Evolutionary conservation across 257 asterid genomes (phyloP), one percentile per base, ranked within the genome.

Genomic region (Solanum sitiens): DNA sequence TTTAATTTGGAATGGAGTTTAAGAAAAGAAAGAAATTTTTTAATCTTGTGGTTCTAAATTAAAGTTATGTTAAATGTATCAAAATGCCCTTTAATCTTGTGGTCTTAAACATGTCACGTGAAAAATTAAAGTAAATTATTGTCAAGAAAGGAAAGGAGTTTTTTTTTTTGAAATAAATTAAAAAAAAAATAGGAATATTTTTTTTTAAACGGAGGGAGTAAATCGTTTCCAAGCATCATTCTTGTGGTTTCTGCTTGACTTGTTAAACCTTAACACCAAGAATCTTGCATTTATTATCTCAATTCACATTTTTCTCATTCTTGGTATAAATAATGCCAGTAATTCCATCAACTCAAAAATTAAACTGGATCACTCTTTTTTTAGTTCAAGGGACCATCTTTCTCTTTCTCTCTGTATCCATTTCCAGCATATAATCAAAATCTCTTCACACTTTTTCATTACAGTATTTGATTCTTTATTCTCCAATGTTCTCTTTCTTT

Each of bases 241-340:
- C 37, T 32, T 23, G 32, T 75, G 20, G 33, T 11, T 90, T 89
- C 89, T 87, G 15, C 83, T 90, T 87, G 94, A 91, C 93, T 86
- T 65, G 86, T 89, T 80, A 89, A 86, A 77, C 88, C 83, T 77
- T 53, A 53, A 76, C 89, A 82, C 53, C 86, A 80, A 88, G 93
- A 92, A 90, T 92, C 91, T 89, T 88, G 67, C 70, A 84, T 74
- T 88, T 89, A 50, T 88, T 89, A 50, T 42, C 85, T 53, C 39
- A 75, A 75, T 32, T 91, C 95, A 91, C 92, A 89, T 91, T 67
- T 90, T 89, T 91, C 89, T 89, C 90, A 90, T 87, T 89, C 88
- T 53, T 75, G 39, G 87, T 75, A 21, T 90, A 89, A 56, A 86
- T 90, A 92, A 86, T 90, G 92, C 88, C 82, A 89, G 91, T 86